These are phyloP conservation scores for Apodospora peruviana DNA, from an alignment of 495 filamentous ascomycete genomes.

Conservation along the genomic window DNA sequence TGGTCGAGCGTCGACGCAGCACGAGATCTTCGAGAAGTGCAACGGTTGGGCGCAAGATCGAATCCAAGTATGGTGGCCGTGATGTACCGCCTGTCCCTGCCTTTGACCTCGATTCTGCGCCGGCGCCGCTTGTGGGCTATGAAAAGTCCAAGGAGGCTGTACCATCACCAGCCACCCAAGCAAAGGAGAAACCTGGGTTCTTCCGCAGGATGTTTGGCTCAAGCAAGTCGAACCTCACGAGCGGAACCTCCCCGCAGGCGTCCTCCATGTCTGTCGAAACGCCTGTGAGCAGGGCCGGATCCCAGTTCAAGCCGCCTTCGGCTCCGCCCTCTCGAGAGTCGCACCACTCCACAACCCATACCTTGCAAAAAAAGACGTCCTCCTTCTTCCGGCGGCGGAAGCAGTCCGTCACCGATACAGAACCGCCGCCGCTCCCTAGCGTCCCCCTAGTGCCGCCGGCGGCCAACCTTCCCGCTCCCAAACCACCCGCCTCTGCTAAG, in stretches of 20 bases:
- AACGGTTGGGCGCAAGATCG: constrained; percentile 33
- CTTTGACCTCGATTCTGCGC: constrained; percentile 42
- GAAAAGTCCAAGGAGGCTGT: constrained; percentile 49
- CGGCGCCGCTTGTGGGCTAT: constrained; percentile 51
- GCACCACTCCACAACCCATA: constrained; percentile 39
- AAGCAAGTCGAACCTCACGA: constrained; percentile 33
- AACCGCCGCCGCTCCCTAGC: constrained; percentile 36
- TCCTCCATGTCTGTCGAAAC: constrained; percentile 16
- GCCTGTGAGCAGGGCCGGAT: constrained; percentile 7
- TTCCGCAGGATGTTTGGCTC: constrained; percentile 84
- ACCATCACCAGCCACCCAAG: constrained; percentile 21
- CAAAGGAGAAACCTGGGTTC: constrained; percentile 77
- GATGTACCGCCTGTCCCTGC: constrained; percentile 23
- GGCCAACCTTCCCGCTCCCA: constrained; percentile 19
- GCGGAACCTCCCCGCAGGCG: constrained; percentile 6
- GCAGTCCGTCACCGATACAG: constrained; percentile 61
- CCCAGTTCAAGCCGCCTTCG: constrained; percentile 36
- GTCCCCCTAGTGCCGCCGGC: constrained; percentile 23
- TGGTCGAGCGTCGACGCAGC: constrained; percentile 53
- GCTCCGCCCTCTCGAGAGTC: constrained; percentile 44
- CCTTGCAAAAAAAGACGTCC: constrained; percentile 81
- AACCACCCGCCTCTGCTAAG: constrained; percentile 7
- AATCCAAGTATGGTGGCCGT: constrained; percentile 16
- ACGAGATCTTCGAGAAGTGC: constrained; percentile 56
- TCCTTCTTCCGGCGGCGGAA: constrained; percentile 91